Evolutionary conservation across 805 yeast genomes (phyloP).

Genomic region (Candida verbasci): DNA sequence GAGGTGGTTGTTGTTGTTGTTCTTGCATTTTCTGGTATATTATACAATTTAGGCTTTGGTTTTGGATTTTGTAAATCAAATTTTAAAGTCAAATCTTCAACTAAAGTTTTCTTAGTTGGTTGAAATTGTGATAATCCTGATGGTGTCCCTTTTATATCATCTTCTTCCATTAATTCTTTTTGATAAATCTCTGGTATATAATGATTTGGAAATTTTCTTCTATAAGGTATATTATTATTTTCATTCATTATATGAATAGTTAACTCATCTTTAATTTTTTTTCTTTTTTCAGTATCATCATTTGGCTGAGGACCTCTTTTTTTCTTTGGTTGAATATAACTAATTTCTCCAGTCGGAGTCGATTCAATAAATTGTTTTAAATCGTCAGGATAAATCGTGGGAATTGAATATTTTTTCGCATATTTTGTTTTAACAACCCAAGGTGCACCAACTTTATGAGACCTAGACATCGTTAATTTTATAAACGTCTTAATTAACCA

Average conservation of each 20-base stretch:
- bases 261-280: background rate
- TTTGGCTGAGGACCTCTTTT: constrained; percentile 3
- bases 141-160: constrained; percentile 3
- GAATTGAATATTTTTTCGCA: constrained; percentile 65
- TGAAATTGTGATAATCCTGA: constrained; percentile 13
- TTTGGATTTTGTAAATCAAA: constrained; percentile 29
- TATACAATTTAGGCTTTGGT: constrained; percentile 18
- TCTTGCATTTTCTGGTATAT: constrained; percentile 23
- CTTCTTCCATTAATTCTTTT: constrained; percentile 14
- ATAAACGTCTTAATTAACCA: constrained; percentile 86
- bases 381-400: constrained; percentile 55
- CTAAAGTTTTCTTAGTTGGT: constrained; percentile 27
- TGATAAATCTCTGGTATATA: constrained; percentile 24
- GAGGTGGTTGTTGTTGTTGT: constrained; percentile 17
- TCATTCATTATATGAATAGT: background rate
- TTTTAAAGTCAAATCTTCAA: constrained; percentile 23
- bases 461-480: constrained; percentile 71
- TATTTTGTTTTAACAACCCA: constrained; percentile 86
- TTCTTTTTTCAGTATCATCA: background rate
- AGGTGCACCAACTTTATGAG: constrained; percentile 86
- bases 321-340: constrained; percentile 10
- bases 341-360: constrained; percentile 28
- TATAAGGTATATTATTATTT: constrained; percentile 1
- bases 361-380: constrained; percentile 37
- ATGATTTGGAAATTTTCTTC: constrained; percentile 25